Conservation (phyloP, 805 yeast genomes). For the Candida verbasci region DNA sequence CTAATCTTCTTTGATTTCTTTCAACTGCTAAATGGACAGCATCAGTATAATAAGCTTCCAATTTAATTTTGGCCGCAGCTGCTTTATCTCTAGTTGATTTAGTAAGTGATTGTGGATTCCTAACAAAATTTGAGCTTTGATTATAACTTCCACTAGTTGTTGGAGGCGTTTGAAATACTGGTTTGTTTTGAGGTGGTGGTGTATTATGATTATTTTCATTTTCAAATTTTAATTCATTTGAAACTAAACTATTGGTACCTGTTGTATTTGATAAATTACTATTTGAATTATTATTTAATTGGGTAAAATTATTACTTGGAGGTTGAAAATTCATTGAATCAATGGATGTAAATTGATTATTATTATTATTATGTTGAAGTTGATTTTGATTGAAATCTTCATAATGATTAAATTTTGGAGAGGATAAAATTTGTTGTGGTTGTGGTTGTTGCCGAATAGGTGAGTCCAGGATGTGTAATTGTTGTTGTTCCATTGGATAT, state of each 20-base stretch:
- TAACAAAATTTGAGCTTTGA: constrained; percentile 45
- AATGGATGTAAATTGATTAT: constrained; percentile 30
- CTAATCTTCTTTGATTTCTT: constrained; percentile 86
- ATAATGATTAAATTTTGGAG: constrained; percentile 10
- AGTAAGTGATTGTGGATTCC: constrained; percentile 78
- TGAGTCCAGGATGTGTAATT: constrained; percentile 3
- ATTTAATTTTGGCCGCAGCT: constrained; percentile 72
- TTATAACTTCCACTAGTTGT: constrained; percentile 5
- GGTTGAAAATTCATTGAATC: constrained; percentile 37
- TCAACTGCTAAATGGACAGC: constrained; percentile 91
- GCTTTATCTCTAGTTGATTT: constrained; percentile 77
- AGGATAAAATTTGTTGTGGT: constrained; percentile 8
- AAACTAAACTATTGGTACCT: constrained; percentile 15
- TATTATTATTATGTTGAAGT: constrained; percentile 11
- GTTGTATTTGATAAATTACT: constrained; percentile 34
- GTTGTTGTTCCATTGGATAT: constrained; percentile 7
- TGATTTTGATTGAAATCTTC: constrained; percentile 3
- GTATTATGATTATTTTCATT: not conserved
- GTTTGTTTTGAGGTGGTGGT: constrained; percentile 11
- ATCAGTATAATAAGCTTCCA: constrained; percentile 82
- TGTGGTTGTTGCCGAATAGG: constrained; percentile 11
- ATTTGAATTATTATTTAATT: constrained; percentile 34
- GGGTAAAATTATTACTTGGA: constrained; percentile 33
- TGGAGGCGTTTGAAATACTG: constrained; percentile 13
- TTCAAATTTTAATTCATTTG: constrained; percentile 17